Evolutionary conservation across 805 yeast species (phyloP).

Genomic region (Tetrapisispora arboricola): DNA sequence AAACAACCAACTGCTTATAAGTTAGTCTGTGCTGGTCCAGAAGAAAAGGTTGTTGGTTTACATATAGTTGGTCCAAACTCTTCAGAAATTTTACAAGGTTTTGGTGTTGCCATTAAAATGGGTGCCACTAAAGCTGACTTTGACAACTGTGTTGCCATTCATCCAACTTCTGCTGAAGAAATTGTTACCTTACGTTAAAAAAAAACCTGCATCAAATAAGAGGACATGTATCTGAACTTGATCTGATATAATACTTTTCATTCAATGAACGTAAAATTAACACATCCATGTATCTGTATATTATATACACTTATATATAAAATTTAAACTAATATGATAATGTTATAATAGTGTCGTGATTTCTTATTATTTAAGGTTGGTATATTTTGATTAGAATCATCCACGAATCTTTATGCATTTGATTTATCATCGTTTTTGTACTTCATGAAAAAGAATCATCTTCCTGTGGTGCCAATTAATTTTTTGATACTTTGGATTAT

Average conservation of each 20-base stretch:
- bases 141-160: slow-evolving; percentile 94
- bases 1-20: slow-evolving; percentile 75
- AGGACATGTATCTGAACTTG: neutral
- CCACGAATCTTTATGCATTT: no score
- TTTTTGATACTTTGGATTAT: no score
- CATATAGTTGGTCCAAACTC: slow-evolving; percentile 88
- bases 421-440: no score
- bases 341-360: neutral
- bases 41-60: slow-evolving; percentile 91
- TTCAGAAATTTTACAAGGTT: slow-evolving; percentile 93
- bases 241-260: neutral
- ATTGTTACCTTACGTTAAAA: slow-evolving; percentile 54
- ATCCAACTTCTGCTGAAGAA: slow-evolving; percentile 98
- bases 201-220: no score
- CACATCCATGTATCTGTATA: neutral
- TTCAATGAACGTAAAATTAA: neutral
- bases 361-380: no score
- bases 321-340: neutral
- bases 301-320: neutral
- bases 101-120: slow-evolving; percentile 97
- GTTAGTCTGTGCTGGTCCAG: slow-evolving; percentile 62
- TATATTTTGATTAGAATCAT: no score
- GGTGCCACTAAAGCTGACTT: slow-evolving; percentile 97
- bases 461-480: no score
- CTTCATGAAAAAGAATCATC: neutral